Evolutionary conservation across 768 basidiomycete species (phyloP).

Genomic region (Coprinopsis sp.): DNA sequence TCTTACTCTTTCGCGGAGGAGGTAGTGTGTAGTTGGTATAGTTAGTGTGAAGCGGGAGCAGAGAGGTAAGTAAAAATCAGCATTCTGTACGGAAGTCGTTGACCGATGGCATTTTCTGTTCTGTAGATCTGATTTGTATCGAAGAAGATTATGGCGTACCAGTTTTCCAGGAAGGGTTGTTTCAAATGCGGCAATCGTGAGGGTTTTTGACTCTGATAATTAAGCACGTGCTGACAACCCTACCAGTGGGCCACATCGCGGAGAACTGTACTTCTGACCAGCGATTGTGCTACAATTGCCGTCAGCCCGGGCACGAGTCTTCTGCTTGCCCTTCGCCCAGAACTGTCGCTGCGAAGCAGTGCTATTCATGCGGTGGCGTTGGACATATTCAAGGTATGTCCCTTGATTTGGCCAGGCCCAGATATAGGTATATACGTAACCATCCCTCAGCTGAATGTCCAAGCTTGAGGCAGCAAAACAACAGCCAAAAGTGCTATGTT

Average conservation of each 20-base stretch:
- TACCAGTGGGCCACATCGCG: conserved; percentile 84
- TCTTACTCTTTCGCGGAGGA: conserved; percentile 61
- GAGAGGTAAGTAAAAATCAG: conserved; percentile 43
- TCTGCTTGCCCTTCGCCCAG: conserved; percentile 83
- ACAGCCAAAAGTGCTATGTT: conserved; percentile 82
- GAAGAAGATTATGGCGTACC: conserved; percentile 67
- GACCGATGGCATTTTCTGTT: conserved; percentile 6
- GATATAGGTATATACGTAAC: conserved; percentile 4
- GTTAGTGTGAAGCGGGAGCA: conserved; percentile 65
- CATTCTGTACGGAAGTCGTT: not conserved
- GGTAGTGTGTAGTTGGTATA: conserved; percentile 59
- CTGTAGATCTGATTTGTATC: conserved; percentile 21
- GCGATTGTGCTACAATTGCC: conserved; percentile 91
- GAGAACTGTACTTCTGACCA: conserved; percentile 87
- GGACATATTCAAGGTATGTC: conserved; percentile 70
- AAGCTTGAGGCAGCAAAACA: conserved; percentile 57
- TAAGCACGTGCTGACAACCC: conserved; percentile 11
- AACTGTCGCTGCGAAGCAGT: conserved; percentile 81
- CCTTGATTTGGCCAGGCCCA: not conserved
- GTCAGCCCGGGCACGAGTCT: conserved; percentile 91
- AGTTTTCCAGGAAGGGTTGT: conserved; percentile 83
- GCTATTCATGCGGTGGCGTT: conserved; percentile 89
- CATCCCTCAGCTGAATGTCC: conserved; percentile 67
- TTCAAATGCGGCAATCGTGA: conserved; percentile 92
- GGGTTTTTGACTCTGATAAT: conserved; percentile 25